Conservation (phyloP, 2,329 filamentous ascomycete species). For the Domatiomyces catenatus region DNA sequence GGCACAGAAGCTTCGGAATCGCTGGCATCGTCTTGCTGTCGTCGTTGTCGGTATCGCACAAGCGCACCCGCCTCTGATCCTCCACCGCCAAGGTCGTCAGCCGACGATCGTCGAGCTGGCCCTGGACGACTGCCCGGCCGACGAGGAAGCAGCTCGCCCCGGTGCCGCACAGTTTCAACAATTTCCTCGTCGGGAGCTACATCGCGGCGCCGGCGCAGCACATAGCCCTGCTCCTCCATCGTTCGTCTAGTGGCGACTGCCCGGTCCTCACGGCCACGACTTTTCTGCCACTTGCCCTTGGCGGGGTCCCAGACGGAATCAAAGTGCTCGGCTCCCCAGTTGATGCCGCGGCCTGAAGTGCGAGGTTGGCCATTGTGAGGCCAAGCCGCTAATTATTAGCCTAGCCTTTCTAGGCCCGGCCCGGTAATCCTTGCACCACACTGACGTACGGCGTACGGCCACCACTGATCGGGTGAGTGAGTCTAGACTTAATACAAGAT, state of each 20-base stretch:
- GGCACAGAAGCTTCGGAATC: slow-evolving; percentile 17
- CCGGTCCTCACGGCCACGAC: slow-evolving; percentile 9
- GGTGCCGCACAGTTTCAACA: slow-evolving; percentile 16
- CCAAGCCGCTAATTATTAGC: no score
- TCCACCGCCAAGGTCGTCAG: slow-evolving; percentile 10
- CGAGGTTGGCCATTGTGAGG: background rate
- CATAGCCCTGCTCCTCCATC: slow-evolving; percentile 16
- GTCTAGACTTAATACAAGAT: background rate
- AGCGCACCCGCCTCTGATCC: slow-evolving; percentile 10
- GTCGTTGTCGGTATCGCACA: slow-evolving; percentile 4
- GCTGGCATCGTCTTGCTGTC: slow-evolving; percentile 7
- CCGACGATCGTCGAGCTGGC: slow-evolving; percentile 9
- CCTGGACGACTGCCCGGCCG: slow-evolving; percentile 7
- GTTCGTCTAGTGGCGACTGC: slow-evolving; percentile 9
- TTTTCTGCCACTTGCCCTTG: slow-evolving; percentile 11
- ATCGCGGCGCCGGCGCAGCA: slow-evolving; percentile 14
- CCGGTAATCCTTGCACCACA: background rate
- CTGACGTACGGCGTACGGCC: no score
- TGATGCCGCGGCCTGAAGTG: slow-evolving; percentile 10
- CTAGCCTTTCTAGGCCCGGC: no score
- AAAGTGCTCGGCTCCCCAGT: slow-evolving; percentile 11
- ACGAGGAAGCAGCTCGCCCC: slow-evolving; percentile 11
- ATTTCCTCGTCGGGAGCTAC: slow-evolving; percentile 18
- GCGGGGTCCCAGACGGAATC: slow-evolving; percentile 14
- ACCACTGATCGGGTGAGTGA: background rate